These are phyloP conservation scores for Nephelium lappaceum DNA, from an alignment of 345 rosid species.

Conservation along the genomic window DNA sequence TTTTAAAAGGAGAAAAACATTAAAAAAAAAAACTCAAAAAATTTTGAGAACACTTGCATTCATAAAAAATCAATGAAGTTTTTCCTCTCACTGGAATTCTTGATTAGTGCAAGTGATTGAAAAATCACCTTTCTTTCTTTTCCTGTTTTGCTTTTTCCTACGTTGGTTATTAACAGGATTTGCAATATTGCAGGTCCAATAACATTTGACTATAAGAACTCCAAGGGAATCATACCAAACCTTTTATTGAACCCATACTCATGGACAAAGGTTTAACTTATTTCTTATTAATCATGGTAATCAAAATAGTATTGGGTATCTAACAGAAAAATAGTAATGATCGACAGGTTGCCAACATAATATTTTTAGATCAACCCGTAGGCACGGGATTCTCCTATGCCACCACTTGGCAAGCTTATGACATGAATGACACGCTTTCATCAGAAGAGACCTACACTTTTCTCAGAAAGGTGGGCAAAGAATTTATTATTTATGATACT, in stretches of 20 bases:
- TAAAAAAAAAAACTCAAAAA: no score
- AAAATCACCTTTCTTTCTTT: no score
- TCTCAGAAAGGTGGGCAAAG: constrained; percentile 25
- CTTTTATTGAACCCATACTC: constrained; percentile 29
- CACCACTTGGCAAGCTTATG: constrained; percentile 13
- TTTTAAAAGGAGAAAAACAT: no score
- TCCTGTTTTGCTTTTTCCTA: no score
- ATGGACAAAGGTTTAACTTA: constrained; percentile 33
- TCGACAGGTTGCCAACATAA: constrained; percentile 33
- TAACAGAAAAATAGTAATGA: background rate
- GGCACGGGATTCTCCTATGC: constrained; percentile 50
- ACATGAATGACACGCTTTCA: constrained; percentile 12
- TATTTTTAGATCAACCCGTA: constrained; percentile 42
- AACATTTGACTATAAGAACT: constrained; percentile 27
- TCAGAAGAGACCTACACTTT: constrained; percentile 25
- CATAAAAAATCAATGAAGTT: no score
- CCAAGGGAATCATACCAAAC: constrained; percentile 18
- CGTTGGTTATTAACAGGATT: no score
- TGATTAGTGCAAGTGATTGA: no score
- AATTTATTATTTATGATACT: background rate
- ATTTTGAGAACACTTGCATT: no score
- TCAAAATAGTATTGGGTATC: background rate
- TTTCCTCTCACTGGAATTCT: no score
- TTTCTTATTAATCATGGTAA: background rate
- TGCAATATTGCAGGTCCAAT: constrained; percentile 34